Conservation (phyloP, 345 rosid species). For the Pistacia vera region DNA sequence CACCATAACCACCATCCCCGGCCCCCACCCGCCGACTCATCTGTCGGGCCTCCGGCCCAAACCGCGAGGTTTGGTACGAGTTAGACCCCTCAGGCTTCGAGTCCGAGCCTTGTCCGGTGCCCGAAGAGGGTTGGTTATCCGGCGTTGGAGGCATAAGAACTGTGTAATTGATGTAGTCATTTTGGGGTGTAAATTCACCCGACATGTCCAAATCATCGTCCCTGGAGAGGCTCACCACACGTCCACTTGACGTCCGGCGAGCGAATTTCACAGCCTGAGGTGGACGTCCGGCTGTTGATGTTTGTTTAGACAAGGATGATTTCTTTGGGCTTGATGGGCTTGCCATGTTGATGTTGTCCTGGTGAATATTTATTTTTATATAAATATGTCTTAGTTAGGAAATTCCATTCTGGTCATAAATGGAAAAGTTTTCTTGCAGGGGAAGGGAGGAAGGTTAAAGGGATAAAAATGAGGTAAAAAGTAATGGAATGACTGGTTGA, state of each 20-base stretch:
- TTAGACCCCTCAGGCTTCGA: constrained; percentile 35
- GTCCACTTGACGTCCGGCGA: constrained; percentile 72
- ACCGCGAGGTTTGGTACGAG: constrained; percentile 23
- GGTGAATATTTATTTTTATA: neutral
- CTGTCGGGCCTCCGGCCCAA: constrained; percentile 28
- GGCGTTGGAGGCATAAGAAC: constrained; percentile 96
- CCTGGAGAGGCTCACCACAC: constrained; percentile 61
- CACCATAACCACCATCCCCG: constrained; percentile 13
- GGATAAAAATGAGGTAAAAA: constrained; percentile 1
- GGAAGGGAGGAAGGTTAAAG: neutral
- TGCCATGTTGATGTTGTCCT: constrained; percentile 31
- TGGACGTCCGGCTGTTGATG: constrained; percentile 51
- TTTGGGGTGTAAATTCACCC: constrained; percentile 64
- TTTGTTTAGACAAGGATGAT: constrained; percentile 41
- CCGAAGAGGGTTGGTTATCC: constrained; percentile 71
- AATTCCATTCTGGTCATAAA: too few species aligned
- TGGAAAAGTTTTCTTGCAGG: neutral
- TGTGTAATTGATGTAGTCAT: constrained; percentile 84
- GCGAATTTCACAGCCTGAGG: constrained; percentile 64
- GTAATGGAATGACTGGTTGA: constrained; percentile 18
- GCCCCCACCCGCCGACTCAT: constrained; percentile 13
- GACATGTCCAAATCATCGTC: constrained; percentile 80
- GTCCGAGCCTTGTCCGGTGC: constrained; percentile 31
- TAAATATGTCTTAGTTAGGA: neutral
- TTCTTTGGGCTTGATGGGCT: constrained; percentile 35